Evolutionary conservation across 2,329 filamentous ascomycete genomes (phyloP), one percentile per base, ranked within the genome.

Genomic region (Penicillium griseofulvum): DNA sequence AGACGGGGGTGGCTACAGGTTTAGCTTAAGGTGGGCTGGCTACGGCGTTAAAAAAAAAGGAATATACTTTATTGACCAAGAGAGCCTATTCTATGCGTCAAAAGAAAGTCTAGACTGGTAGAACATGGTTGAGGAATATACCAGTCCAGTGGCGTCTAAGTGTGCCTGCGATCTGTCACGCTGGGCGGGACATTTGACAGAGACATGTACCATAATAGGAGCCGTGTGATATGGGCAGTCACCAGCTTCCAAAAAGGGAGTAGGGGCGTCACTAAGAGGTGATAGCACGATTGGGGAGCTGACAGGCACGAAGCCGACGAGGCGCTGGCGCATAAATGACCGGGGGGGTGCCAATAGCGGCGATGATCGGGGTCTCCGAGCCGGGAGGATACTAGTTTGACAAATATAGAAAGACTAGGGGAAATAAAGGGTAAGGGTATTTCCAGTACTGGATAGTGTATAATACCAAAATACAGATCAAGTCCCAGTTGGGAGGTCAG

Each of bases 301-400:
- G 63, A 63, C 60, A 60, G 62, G 55, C 62, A 64, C 62, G 60
- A 52, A 58, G 56, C 43, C 48, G 43, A 48, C 45, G 54, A 52
- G 50, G 43, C 50, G 46, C 52, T 54, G 29, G 29, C 29, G 26
- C 42, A 56, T 62, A 56, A 50, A 38, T 52, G 49, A 53, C 53
- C 41, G 38, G 59, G 52, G 59, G 52, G 33, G 45, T 60, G 56
- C 38, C 62, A 64, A 65, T 65, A 65, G 63, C 46, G 63, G 54
- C 56, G 63, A 55, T 56, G 63, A 65, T 65, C 63, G 60, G 63
- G 43, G 51, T 38, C 37, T 34, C 39, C 50, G 43, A 34, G 42
- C 46, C 56, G 56, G 31, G 53, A 57, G 53, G 47, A 55, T 47
- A 46, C 37, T 22, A 38, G 26, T 49, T 55, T 60, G 49, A 57